Evolutionary conservation across 768 basidiomycete species (phyloP).

Genomic region (Psilocybe tampanensis): DNA sequence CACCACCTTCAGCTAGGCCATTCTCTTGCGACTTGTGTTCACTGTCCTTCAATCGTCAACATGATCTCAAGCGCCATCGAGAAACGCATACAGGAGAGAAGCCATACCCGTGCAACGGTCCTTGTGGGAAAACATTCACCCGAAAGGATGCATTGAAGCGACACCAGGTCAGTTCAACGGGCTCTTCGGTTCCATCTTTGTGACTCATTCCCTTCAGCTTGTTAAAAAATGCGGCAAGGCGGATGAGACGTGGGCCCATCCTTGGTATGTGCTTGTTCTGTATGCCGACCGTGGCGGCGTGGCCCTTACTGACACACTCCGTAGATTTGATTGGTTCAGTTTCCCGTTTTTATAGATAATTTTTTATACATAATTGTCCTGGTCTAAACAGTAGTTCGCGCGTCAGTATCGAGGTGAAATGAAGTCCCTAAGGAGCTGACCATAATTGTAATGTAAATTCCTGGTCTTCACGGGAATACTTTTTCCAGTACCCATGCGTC

Average conservation of each 20-base stretch:
- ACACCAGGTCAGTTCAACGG: slow-evolving; percentile 62
- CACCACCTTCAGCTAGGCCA: slow-evolving; percentile 60
- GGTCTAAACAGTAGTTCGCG: slow-evolving; percentile 13
- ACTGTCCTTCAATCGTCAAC: slow-evolving; percentile 83
- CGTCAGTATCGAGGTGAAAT: slow-evolving; percentile 12
- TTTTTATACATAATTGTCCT: slow-evolving; percentile 20
- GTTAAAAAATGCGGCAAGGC: slow-evolving; percentile 80
- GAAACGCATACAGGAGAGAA: slow-evolving; percentile 88
- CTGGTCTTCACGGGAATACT: slow-evolving; percentile 33
- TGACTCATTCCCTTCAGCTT: slow-evolving; percentile 43
- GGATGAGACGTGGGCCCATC: slow-evolving; percentile 42
- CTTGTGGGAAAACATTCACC: slow-evolving; percentile 86
- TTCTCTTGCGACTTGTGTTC: slow-evolving; percentile 75
- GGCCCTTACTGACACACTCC: neutral
- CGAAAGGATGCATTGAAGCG: slow-evolving; percentile 86
- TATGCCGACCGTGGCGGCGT: neutral
- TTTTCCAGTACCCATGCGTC: slow-evolving; percentile 89
- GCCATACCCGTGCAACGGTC: slow-evolving; percentile 81
- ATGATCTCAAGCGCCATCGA: slow-evolving; percentile 82
- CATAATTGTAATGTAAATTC: slow-evolving; percentile 21
- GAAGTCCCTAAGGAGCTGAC: slow-evolving; percentile 13
- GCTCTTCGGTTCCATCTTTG: slow-evolving; percentile 2
- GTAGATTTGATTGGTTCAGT: slow-evolving; percentile 1
- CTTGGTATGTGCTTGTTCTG: neutral
- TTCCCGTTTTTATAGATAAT: slow-evolving; percentile 21